Percentiles rank a stretch among this genome's conserved stretches.
Conservation (phyloP, 148 eudicot species). For the Nepenthes gracilis region DNA sequence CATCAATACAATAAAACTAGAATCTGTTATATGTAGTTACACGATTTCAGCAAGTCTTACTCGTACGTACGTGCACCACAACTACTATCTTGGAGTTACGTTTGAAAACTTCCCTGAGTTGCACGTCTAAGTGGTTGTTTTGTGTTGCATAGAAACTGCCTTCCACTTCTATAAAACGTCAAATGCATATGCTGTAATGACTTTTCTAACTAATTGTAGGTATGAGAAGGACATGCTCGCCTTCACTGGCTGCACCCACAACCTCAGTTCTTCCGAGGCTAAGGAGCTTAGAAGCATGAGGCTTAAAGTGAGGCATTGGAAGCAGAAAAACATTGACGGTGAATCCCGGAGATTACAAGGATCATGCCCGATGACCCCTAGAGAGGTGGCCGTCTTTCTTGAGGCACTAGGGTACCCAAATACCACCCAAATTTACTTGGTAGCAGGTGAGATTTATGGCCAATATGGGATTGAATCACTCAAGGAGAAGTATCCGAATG, state of each 20-base stretch:
- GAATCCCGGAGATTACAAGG: constrained; percentile 32
- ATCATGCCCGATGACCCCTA: constrained; percentile 72
- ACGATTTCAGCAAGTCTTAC: too few relatives aligned
- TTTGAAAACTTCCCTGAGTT: too few relatives aligned
- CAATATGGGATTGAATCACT: constrained; percentile 31
- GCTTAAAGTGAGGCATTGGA: constrained; percentile 45
- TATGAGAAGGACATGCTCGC: constrained; percentile 86
- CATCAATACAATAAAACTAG: too few relatives aligned
- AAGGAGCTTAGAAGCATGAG: constrained; percentile 46
- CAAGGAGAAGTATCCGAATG: constrained; percentile 34
- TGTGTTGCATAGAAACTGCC: too few relatives aligned
- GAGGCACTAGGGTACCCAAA: constrained; percentile 65
- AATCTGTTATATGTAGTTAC: too few relatives aligned
- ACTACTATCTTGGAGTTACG: too few relatives aligned
- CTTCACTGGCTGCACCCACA: constrained; percentile 73
- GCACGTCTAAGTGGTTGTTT: too few relatives aligned
- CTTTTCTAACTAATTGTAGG: constrained; percentile 10
- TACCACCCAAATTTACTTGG: constrained; percentile 46
- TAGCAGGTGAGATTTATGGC: constrained; percentile 66
- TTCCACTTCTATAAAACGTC: too few relatives aligned
- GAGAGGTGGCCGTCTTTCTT: constrained; percentile 63
- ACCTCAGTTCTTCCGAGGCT: constrained; percentile 29
- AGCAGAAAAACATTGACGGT: constrained; percentile 53
- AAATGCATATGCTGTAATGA: too few relatives aligned
- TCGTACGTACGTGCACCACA: too few relatives aligned